Evolutionary conservation across 2,329 filamentous ascomycete species (phyloP).

Genomic region (Aureobasidium sp.): DNA sequence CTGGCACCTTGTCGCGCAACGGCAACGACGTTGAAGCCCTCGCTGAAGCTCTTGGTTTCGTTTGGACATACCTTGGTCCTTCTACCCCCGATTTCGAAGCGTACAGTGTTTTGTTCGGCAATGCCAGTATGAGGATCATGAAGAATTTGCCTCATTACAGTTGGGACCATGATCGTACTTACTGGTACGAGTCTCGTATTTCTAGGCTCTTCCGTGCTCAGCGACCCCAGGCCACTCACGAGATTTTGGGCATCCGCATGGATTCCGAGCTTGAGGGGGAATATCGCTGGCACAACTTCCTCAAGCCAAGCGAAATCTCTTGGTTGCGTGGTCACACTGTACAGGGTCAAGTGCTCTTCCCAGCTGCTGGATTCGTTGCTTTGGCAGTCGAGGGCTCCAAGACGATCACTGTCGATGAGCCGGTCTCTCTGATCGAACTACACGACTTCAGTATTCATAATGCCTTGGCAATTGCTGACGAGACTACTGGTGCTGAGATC

Average conservation of each 20-base stretch:
- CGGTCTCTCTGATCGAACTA: conserved; percentile 16
- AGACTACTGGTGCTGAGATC: conserved; percentile 13
- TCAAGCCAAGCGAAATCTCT: conserved; percentile 10
- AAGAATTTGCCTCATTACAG: conserved; percentile 15
- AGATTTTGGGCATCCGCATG: conserved; percentile 12
- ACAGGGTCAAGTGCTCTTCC: conserved; percentile 15
- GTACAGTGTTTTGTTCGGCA: background rate
- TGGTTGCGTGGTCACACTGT: conserved; percentile 16
- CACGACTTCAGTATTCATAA: conserved; percentile 15
- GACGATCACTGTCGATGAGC: conserved; percentile 1
- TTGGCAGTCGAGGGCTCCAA: conserved; percentile 14
- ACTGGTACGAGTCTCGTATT: conserved; percentile 14
- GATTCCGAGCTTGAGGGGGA: conserved; percentile 3
- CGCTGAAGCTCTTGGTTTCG: conserved; percentile 11
- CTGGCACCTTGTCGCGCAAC: conserved; percentile 16
- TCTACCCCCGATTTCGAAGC: background rate
- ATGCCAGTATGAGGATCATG: background rate
- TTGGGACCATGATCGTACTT: conserved; percentile 15
- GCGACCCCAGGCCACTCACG: background rate
- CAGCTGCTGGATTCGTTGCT: conserved; percentile 14
- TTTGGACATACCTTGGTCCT: conserved; percentile 12
- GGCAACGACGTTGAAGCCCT: conserved; percentile 17
- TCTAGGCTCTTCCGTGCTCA: background rate
- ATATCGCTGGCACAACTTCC: conserved; percentile 14
- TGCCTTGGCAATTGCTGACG: conserved; percentile 17